These are phyloP conservation scores for Metschnikowia drakensbergensis DNA, from an alignment of 805 yeast species.

Conservation along the genomic window DNA sequence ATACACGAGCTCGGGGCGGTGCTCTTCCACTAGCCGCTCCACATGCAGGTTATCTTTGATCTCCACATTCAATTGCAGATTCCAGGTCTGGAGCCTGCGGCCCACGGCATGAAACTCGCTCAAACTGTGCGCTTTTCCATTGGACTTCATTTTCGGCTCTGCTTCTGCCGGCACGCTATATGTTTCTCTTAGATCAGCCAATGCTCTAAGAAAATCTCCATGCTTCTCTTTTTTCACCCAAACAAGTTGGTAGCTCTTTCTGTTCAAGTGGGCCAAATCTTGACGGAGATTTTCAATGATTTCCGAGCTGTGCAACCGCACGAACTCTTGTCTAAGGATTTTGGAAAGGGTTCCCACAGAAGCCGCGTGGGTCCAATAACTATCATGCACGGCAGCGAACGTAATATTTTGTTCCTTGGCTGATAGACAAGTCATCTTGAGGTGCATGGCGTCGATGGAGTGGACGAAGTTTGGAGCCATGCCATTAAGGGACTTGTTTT, in stretches of 20 bases:
- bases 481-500: conserved; percentile 31
- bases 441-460: conserved; percentile 39
- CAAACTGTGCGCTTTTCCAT: too few species aligned
- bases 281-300: conserved; percentile 23
- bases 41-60: conserved; percentile 8
- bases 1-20: conserved; percentile 24
- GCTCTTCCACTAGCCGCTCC: conserved; percentile 15
- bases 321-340: conserved; percentile 32
- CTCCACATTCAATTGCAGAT: conserved; percentile 11
- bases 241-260: conserved; percentile 30
- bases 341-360: conserved; percentile 26
- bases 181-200: conserved; percentile 6
- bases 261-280: conserved; percentile 25
- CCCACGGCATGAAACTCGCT: too few species aligned
- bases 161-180: conserved; percentile 7
- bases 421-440: conserved; percentile 32
- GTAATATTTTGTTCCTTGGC: conserved; percentile 20
- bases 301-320: conserved; percentile 29
- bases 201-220: conserved; percentile 10
- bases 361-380: conserved; percentile 41
- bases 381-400: conserved; percentile 42
- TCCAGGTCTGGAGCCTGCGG: neutral
- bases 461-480: conserved; percentile 44
- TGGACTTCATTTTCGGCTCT: conserved; percentile 3
- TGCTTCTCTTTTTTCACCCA: conserved; percentile 22